A percentile compares a stretch with the other conserved stretches of the same genome.
Conservation (phyloP, 768 basidiomycete genomes). For the Serendipita vermifera region DNA sequence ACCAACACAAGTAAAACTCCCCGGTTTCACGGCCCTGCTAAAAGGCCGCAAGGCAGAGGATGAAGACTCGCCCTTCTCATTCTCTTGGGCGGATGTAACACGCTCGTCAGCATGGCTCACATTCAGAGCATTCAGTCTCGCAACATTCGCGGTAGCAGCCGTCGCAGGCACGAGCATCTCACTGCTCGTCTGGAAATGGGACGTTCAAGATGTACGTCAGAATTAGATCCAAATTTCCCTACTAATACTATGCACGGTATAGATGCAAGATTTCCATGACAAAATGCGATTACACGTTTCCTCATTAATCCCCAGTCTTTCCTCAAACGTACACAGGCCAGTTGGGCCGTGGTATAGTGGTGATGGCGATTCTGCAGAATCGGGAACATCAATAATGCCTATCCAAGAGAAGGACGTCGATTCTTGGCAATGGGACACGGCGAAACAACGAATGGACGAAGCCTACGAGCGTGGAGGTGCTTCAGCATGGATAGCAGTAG, state of each 20-base stretch:
- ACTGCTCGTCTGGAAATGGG: not conserved
- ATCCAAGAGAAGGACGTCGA: not conserved
- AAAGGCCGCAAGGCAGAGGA: too few species aligned
- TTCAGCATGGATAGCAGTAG: not conserved
- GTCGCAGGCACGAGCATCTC: not conserved
- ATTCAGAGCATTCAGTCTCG: not conserved
- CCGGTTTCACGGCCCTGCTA: too few species aligned
- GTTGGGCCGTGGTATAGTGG: too few species aligned
- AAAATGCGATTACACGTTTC: not conserved
- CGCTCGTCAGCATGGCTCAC: not conserved
- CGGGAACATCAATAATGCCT: not conserved
- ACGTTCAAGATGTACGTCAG: not conserved
- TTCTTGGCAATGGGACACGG: slow-evolving; percentile 2
- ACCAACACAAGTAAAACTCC: too few species aligned
- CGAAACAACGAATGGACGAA: not conserved
- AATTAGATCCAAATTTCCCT: too few species aligned
- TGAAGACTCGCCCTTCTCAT: too few species aligned
- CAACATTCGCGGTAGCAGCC: not conserved
- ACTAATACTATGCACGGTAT: too few species aligned
- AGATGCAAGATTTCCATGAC: slow-evolving; percentile 3
- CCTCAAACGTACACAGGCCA: too few species aligned
- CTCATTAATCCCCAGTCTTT: too few species aligned
- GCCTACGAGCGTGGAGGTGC: not conserved
- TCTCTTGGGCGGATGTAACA: not conserved
- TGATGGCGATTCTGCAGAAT: not conserved